phyloP scores from a whole-genome alignment of 768 basidiomycete genomes.

The Suillus placidus region DNA sequence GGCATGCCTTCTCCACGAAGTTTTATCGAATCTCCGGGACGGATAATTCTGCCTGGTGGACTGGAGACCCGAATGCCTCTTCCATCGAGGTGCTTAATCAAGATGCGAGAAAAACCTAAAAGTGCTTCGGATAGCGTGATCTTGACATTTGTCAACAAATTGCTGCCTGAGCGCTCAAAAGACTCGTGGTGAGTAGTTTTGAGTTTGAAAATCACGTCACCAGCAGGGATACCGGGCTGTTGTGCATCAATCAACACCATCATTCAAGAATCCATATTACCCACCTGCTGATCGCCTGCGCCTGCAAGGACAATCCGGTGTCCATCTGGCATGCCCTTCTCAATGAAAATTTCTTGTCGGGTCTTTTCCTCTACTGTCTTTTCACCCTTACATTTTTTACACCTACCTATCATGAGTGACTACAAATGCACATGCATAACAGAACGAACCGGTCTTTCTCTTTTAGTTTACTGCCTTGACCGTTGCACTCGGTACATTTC shows the following conservation, averaged over 20 bases:
- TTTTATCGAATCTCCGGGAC: conserved; percentile 71
- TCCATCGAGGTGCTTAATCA: conserved; percentile 92
- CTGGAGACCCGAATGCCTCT: conserved; percentile 81
- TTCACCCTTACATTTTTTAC: conserved; percentile 93
- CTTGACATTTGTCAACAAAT: conserved; percentile 77
- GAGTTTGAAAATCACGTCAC: conserved; percentile 88
- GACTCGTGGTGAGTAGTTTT: conserved; percentile 68
- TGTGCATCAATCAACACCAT: neutral
- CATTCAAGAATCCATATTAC: conserved; percentile 11
- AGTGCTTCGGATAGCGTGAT: conserved; percentile 94
- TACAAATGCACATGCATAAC: neutral
- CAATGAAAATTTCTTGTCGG: conserved; percentile 83
- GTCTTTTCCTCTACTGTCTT: conserved; percentile 87
- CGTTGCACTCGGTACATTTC: conserved; percentile 71
- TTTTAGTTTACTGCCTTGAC: conserved; percentile 68
- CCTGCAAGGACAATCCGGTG: conserved; percentile 88
- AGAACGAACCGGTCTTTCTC: conserved; percentile 78
- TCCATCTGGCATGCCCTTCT: conserved; percentile 83
- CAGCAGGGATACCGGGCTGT: conserved; percentile 84
- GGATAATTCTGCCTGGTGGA: conserved; percentile 76
- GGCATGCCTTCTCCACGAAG: conserved; percentile 93
- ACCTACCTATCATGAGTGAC: conserved; percentile 49
- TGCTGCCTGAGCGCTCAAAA: conserved; percentile 82
- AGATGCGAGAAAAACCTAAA: conserved; percentile 90
- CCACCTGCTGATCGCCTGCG: conserved; percentile 88